Evolutionary conservation across 75 land plant genomes (phyloP).

Genomic region (Sequoiadendron giganteum): DNA sequence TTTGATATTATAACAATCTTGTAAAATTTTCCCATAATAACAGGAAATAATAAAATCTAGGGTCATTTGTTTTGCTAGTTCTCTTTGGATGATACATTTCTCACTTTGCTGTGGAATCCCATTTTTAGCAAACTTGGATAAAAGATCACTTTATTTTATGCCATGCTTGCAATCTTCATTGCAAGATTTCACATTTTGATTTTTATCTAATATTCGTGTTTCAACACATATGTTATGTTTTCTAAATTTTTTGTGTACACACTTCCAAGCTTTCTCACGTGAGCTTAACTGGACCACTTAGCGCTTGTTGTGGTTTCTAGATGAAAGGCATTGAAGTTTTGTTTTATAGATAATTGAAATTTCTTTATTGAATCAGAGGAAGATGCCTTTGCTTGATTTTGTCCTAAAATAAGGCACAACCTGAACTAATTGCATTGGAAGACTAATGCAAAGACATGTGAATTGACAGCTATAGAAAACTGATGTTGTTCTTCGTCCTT

Average conservation of each 20-base stretch:
- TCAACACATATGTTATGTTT: too few species aligned
- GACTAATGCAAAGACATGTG: not conserved
- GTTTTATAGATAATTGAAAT: not conserved
- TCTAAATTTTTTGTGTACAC: not conserved
- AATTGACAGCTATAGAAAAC: not conserved
- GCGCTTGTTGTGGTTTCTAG: not conserved
- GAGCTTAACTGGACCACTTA: not conserved
- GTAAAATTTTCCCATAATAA: not conserved
- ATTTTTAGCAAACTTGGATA: too few species aligned
- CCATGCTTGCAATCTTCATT: too few species aligned
- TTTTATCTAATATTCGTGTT: too few species aligned
- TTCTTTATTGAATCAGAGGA: too few species aligned
- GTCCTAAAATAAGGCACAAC: not conserved
- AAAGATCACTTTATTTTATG: too few species aligned
- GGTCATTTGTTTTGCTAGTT: too few species aligned
- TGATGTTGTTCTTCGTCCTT: not conserved
- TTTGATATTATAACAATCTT: not conserved
- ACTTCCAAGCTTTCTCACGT: not conserved
- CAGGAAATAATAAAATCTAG: not conserved
- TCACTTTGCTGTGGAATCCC: too few species aligned
- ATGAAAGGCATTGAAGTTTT: not conserved
- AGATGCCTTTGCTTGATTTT: not conserved
- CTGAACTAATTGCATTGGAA: too few species aligned
- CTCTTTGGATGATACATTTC: too few species aligned
- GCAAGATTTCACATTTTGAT: too few species aligned